Base-by-base conservation (phyloP, 306 rosid species). In the Lathyrus oleraceus region DNA sequence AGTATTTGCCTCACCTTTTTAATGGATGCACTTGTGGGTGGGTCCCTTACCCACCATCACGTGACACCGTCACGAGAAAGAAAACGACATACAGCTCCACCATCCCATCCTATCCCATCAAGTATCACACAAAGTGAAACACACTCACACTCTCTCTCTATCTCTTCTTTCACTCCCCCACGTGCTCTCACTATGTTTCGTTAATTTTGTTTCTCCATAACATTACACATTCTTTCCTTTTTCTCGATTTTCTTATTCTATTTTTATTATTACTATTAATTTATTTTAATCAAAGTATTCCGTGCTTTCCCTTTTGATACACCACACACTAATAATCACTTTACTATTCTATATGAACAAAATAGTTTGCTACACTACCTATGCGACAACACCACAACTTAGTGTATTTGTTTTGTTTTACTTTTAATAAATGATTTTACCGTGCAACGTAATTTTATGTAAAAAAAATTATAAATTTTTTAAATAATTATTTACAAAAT, bases 21-120 rank as follows among this genome's bases (percentile, higher is more conserved):
- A 15, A 4, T 2, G 4, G 28, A 25, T 25, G 28, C 28, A 25
- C 28, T 25, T 25, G 4, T 25, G 28, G 28, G 67, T 78, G 83
- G 91, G 88, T 10, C 91, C 91, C 81, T 13, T 10, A 58, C 75
- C 74, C 76, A 72, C 76, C 59, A 74, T 87, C 96, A 87, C 96
- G 94, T 90, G 91, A 90, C 91, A 77, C 79, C 85, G 78, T 87
- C 94, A 90, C 91, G 89, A 90, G 91, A 79, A 80, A 68, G 87
- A 78, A 58, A 80, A 73, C 52, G 76, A 72, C 76, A 17, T 35
- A 47, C 1, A 25, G 52, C 84, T 85, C 90, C 90, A 85, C 76
- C 80, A 44, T 28, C 64, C 17, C 57, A 63, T 59, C 63, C 52
- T 52, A 17, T 8, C 39, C 61, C 71, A 68, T 58, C 73, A 72